These are phyloP conservation scores for Nyctanthes arbortristis DNA, from an alignment of 257 asterid species.

Conservation along the genomic window DNA sequence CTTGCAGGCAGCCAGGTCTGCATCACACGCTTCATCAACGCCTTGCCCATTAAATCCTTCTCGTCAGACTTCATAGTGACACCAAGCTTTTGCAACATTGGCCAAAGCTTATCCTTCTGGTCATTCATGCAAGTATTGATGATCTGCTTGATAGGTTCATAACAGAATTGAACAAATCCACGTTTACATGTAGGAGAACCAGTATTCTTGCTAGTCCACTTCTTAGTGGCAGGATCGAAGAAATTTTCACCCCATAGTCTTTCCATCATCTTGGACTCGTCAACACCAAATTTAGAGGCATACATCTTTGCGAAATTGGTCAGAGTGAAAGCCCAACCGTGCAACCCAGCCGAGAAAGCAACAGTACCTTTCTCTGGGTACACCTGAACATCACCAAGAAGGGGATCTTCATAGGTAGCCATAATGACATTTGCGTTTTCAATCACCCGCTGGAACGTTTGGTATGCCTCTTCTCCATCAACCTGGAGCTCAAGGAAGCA, in stretches of 20 bases:
- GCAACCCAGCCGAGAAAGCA: constrained; percentile 36
- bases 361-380: constrained; percentile 45
- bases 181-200: constrained; percentile 31
- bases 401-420: constrained; percentile 48
- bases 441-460: constrained; percentile 41
- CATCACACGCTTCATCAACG: no score
- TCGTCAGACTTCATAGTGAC: no score
- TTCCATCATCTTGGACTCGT: constrained; percentile 33
- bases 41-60: no score
- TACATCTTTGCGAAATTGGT: constrained; percentile 39
- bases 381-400: constrained; percentile 46
- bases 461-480: constrained; percentile 50
- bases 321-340: constrained; percentile 32
- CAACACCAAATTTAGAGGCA: constrained; percentile 39
- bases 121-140: constrained; percentile 52
- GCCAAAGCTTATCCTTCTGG: constrained; percentile 42
- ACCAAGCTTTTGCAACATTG: no score
- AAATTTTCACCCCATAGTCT: constrained; percentile 35
- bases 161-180: constrained; percentile 36
- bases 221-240: constrained; percentile 26
- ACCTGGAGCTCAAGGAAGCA: constrained; percentile 49
- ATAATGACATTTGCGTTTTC: constrained; percentile 41
- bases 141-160: constrained; percentile 39
- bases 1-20: no score
- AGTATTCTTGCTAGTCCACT: constrained; percentile 22